A percentile compares a stretch with the other conserved stretches of the same genome.
Evolutionary conservation across 805 yeast genomes (phyloP).

Genomic region (Metschnikowia noctiluminum): DNA sequence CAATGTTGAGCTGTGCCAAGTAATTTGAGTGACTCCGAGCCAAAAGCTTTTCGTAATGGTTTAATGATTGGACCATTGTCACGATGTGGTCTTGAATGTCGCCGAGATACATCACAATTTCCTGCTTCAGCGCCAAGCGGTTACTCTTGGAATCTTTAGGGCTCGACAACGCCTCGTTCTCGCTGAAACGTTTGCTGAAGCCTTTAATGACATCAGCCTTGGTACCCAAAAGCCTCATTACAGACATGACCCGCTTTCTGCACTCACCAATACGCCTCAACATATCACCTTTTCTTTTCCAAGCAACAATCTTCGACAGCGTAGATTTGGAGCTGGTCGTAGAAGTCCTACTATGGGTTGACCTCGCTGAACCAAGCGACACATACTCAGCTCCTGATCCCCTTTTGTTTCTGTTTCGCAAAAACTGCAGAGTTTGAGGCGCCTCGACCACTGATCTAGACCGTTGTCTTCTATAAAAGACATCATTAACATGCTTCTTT

Average conservation of each 20-base stretch:
- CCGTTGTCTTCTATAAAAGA: slow-evolving; percentile 33
- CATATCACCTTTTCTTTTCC: slow-evolving; percentile 95
- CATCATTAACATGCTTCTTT: slow-evolving; percentile 17
- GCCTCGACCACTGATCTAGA: slow-evolving; percentile 38
- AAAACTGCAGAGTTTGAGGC: slow-evolving; percentile 6
- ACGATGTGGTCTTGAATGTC: slow-evolving; percentile 97
- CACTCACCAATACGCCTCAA: slow-evolving; percentile 92
- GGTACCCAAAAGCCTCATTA: slow-evolving; percentile 76
- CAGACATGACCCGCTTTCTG: slow-evolving; percentile 89
- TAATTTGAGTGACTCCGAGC: slow-evolving; percentile 96
- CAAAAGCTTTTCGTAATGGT: slow-evolving; percentile 89
- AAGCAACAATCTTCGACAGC: slow-evolving; percentile 50
- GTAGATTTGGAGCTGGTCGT: slow-evolving; percentile 35
- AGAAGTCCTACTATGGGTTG: slow-evolving; percentile 3
- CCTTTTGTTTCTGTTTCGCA: slow-evolving; percentile 12
- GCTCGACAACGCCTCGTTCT: slow-evolving; percentile 32
- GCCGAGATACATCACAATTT: slow-evolving; percentile 91
- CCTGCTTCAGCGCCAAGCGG: slow-evolving; percentile 53
- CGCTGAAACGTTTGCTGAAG: slow-evolving; percentile 85
- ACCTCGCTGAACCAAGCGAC: slow-evolving; percentile 11
- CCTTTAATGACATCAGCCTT: slow-evolving; percentile 98
- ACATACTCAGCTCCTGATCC: slow-evolving; percentile 14
- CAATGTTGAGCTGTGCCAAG: slow-evolving; percentile 93
- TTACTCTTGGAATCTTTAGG: slow-evolving; percentile 6
- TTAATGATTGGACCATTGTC: slow-evolving; percentile 93